A percentile compares a stretch with the other conserved stretches of the same genome.
Conservation (phyloP, 2,329 filamentous ascomycete species). For the Arthrobotrys entomopaga region DNA sequence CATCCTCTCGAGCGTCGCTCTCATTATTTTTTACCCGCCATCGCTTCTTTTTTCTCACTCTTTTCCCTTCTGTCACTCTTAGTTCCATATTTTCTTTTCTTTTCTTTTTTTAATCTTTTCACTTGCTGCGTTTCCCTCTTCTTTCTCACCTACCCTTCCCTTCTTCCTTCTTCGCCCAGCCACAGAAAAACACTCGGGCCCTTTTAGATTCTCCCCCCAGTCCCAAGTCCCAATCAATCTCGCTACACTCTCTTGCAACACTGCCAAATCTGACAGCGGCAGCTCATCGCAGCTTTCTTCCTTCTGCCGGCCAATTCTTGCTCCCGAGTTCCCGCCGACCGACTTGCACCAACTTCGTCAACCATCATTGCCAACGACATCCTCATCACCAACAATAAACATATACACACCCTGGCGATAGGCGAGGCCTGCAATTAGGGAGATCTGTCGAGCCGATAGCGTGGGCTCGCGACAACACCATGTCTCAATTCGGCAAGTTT, state of each 20-base stretch:
- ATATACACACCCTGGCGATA: background rate
- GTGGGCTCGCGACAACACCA: conserved; percentile 44
- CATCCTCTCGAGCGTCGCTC: too few species aligned
- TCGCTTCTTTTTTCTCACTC: background rate
- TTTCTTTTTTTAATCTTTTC: background rate
- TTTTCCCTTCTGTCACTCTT: too few species aligned
- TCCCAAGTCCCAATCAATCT: background rate
- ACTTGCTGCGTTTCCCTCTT: background rate
- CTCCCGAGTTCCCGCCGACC: background rate
- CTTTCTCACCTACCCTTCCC: background rate
- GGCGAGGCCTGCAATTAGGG: too few species aligned
- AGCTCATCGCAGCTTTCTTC: conserved; percentile 1
- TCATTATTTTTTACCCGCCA: background rate
- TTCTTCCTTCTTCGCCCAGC: conserved; percentile 10
- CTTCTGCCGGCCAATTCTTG: too few species aligned
- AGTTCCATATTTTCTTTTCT: too few species aligned
- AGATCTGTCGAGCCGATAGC: too few species aligned
- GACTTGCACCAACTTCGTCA: background rate
- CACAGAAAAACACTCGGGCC: background rate
- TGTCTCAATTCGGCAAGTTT: conserved; percentile 70
- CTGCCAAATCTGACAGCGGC: background rate
- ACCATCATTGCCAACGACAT: too few species aligned
- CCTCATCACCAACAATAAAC: too few species aligned
- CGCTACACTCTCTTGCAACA: conserved; percentile 3
- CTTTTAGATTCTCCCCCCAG: background rate